phyloP scores from a whole-genome alignment of 2,329 filamentous ascomycete species.

The Juglanconis sp. region DNA sequence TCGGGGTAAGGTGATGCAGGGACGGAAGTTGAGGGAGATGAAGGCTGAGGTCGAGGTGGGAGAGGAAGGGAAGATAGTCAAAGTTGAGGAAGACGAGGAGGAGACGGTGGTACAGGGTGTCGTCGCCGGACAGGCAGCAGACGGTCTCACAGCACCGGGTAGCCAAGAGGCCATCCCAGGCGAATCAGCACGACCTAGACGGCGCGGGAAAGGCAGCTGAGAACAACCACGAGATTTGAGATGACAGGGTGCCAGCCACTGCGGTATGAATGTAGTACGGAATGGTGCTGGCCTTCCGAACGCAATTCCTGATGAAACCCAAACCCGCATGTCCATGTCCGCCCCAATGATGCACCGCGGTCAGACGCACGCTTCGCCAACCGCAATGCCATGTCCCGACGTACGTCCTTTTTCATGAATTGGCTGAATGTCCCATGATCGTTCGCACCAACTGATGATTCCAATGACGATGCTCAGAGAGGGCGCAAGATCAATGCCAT shows the following conservation, averaged over 20 bases:
- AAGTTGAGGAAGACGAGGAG: slow-evolving; percentile 29
- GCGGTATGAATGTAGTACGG: not conserved
- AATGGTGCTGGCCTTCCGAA: not conserved
- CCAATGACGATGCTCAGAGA: no score
- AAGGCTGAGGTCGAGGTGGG: slow-evolving; percentile 22
- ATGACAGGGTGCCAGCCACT: not conserved
- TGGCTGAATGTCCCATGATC: no score
- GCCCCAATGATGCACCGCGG: no score
- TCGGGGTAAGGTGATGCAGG: slow-evolving; percentile 57
- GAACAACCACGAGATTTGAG: not conserved
- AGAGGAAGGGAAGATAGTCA: slow-evolving; percentile 29
- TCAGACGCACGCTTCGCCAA: no score
- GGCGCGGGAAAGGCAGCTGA: slow-evolving; percentile 16
- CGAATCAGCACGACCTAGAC: slow-evolving; percentile 15
- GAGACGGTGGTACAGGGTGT: slow-evolving; percentile 22
- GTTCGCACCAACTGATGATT: no score
- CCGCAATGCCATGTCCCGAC: no score
- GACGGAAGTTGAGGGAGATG: slow-evolving; percentile 47
- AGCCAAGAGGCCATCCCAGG: slow-evolving; percentile 26
- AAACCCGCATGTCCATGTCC: no score
- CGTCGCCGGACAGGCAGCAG: slow-evolving; percentile 19
- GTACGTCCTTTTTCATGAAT: no score
- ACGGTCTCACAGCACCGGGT: slow-evolving; percentile 13
- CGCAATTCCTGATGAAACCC: no score
- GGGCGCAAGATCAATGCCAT: no score